Percentiles rank a stretch among this genome's conserved stretches.
These are phyloP conservation scores for Fomitiporia mediterranea DNA, from an alignment of 1,284 basidiomycete species.

Conservation along the genomic window DNA sequence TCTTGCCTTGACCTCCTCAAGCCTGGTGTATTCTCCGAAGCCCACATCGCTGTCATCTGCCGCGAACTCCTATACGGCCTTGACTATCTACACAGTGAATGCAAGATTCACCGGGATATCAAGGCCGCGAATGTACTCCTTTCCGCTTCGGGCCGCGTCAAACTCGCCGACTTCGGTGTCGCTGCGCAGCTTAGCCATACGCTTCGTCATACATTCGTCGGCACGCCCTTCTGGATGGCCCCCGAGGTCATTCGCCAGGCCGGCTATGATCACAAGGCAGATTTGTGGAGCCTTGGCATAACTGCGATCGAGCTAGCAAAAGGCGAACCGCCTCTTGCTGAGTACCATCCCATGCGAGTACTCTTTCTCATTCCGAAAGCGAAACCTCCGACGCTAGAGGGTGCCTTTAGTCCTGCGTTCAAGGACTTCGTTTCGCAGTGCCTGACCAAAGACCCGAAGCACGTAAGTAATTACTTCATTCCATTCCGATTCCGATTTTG, in stretches of 20 bases:
- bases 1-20: conserved; percentile 95
- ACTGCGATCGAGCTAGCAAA: conserved; percentile 96
- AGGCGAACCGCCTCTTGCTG: conserved; percentile 89
- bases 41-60: conserved; percentile 91
- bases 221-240: conserved; percentile 98
- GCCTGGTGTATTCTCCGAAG: conserved; percentile 85
- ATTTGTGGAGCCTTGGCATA: conserved; percentile 96
- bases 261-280: conserved; percentile 93
- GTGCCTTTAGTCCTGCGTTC: conserved; percentile 78
- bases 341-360: conserved; percentile 95
- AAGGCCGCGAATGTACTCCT: conserved; percentile 97
- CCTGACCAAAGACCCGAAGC: conserved; percentile 86
- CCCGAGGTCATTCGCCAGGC: conserved; percentile 97
- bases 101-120: conserved; percentile 98
- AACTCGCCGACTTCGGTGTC: conserved; percentile 96
- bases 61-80: conserved; percentile 92
- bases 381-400: conserved; percentile 90
- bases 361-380: conserved; percentile 95
- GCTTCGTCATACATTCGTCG: conserved; percentile 89
- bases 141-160: conserved; percentile 87
- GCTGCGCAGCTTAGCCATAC: conserved; percentile 90
- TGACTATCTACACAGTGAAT: conserved; percentile 89
- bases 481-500: not conserved
- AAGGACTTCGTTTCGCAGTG: conserved; percentile 91
- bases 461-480: conserved; percentile 38